Conservation (phyloP, 1,284 basidiomycete species). For the Ganoderma lingzhi region DNA sequence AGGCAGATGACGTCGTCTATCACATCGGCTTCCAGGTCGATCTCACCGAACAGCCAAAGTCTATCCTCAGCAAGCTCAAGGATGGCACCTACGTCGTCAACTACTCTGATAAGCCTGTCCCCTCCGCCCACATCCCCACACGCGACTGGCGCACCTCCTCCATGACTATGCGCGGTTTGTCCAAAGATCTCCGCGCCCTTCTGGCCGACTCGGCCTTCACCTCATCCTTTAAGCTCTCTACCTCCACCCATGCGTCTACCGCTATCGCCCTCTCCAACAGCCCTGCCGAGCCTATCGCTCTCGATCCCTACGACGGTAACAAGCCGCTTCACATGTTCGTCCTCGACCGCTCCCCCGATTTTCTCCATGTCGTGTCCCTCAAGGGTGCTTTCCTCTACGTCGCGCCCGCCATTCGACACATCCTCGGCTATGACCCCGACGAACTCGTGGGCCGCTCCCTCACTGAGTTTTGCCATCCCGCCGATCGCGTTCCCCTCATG, state of each 20-base stretch:
- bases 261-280: slow-evolving; percentile 32
- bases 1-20: slow-evolving; percentile 74
- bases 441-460: slow-evolving; percentile 86
- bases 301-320: slow-evolving; percentile 47
- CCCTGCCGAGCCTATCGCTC: slow-evolving; percentile 30
- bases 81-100: slow-evolving; percentile 79
- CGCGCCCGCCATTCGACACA: slow-evolving; percentile 78
- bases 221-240: slow-evolving; percentile 46
- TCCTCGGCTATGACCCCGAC: slow-evolving; percentile 83
- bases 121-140: slow-evolving; percentile 30
- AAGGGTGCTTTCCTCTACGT: slow-evolving; percentile 96
- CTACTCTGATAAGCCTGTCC: slow-evolving; percentile 44
- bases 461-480: slow-evolving; percentile 85
- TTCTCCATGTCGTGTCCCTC: slow-evolving; percentile 90
- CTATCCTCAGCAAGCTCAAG: slow-evolving; percentile 79
- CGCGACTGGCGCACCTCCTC: slow-evolving; percentile 47
- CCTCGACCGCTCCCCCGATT: slow-evolving; percentile 77
- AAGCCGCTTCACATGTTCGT: slow-evolving; percentile 70
- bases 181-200: slow-evolving; percentile 51
- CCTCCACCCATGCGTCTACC: slow-evolving; percentile 40
- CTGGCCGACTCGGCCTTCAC: slow-evolving; percentile 49
- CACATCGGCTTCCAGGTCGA: slow-evolving; percentile 96
- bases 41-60: slow-evolving; percentile 86
- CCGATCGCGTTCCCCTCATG: slow-evolving; percentile 91
- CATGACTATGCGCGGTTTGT: slow-evolving; percentile 44